Evolutionary conservation across 1,284 basidiomycete genomes (phyloP).

Genomic region (Cryptococcus maquisensis): DNA sequence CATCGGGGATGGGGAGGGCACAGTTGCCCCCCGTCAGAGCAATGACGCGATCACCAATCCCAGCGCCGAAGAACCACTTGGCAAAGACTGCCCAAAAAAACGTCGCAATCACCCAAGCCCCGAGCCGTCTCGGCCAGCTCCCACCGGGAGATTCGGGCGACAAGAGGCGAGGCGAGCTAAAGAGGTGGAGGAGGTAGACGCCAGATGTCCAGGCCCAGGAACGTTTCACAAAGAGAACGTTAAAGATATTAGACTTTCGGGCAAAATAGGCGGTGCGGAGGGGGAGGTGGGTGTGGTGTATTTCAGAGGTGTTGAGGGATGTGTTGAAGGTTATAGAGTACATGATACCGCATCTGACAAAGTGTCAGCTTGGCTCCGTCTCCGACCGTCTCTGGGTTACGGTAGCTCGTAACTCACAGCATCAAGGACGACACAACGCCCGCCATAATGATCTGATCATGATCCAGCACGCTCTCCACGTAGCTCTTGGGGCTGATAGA

Average conservation of each 20-base stretch:
- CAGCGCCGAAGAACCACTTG: slow-evolving; percentile 87
- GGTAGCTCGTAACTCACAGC: slow-evolving; percentile 28
- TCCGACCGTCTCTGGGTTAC: no score
- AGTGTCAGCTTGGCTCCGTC: neutral
- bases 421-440: slow-evolving; percentile 17
- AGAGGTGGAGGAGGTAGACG: slow-evolving; percentile 56
- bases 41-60: slow-evolving; percentile 70
- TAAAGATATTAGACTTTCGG: slow-evolving; percentile 74
- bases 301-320: slow-evolving; percentile 52
- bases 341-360: slow-evolving; percentile 30
- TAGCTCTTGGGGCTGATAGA: slow-evolving; percentile 5
- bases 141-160: slow-evolving; percentile 24
- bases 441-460: slow-evolving; percentile 10
- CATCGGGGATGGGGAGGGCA: slow-evolving; percentile 58
- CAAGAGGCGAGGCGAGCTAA: slow-evolving; percentile 18
- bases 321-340: slow-evolving; percentile 60
- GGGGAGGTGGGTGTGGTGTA: slow-evolving; percentile 51
- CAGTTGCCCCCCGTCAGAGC: slow-evolving; percentile 78
- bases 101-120: slow-evolving; percentile 64
- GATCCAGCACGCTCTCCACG: slow-evolving; percentile 4
- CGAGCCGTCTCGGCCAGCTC: slow-evolving; percentile 50
- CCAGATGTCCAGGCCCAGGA: slow-evolving; percentile 87
- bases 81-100: slow-evolving; percentile 71
- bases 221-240: slow-evolving; percentile 81
- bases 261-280: slow-evolving; percentile 63